Percentiles rank a stretch among this genome's conserved stretches.
phyloP scores from a whole-genome alignment of 2,329 filamentous ascomycete species.

The Penicillium palitans region DNA sequence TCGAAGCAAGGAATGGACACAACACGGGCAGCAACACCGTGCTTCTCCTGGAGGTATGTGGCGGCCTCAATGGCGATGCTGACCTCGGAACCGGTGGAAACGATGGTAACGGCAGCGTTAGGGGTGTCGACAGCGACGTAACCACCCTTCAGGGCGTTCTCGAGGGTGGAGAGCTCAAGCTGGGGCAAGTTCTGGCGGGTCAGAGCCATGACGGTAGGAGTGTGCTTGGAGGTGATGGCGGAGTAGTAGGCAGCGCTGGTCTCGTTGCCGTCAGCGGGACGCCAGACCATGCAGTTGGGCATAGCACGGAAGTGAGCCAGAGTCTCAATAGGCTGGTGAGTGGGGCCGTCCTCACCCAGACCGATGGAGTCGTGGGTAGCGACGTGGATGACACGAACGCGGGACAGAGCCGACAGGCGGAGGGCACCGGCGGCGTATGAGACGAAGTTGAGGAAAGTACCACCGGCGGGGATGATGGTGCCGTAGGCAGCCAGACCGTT shows the following conservation, averaged over 20 bases:
- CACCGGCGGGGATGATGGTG: slow-evolving; percentile 86
- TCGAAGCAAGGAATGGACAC: slow-evolving; percentile 97
- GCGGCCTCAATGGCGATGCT: slow-evolving; percentile 88
- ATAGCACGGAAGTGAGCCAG: slow-evolving; percentile 97
- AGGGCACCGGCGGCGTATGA: slow-evolving; percentile 95
- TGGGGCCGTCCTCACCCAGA: slow-evolving; percentile 97
- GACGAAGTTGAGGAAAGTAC: slow-evolving; percentile 99
- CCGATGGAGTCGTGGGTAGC: slow-evolving; percentile 99
- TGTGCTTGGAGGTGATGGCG: slow-evolving; percentile 83
- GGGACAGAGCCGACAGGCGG: slow-evolving; percentile 88
- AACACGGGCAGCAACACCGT: slow-evolving; percentile 82
- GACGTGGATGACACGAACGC: slow-evolving; percentile 88
- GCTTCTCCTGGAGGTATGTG: slow-evolving; percentile 86
- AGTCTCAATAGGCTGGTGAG: slow-evolving; percentile 98
- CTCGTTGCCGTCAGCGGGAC: slow-evolving; percentile 97
- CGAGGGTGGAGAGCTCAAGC: slow-evolving; percentile 89
- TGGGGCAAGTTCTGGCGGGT: slow-evolving; percentile 98
- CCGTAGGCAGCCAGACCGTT: slow-evolving; percentile 90
- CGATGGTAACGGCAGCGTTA: slow-evolving; percentile 81
- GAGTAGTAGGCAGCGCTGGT: slow-evolving; percentile 97
- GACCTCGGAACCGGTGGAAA: slow-evolving; percentile 96
- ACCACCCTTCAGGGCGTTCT: slow-evolving; percentile 89
- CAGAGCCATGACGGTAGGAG: slow-evolving; percentile 88
- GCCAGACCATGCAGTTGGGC: slow-evolving; percentile 99
- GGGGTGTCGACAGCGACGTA: slow-evolving; percentile 86